phyloP scores from a whole-genome alignment of 371 early-diverging fungal genomes.

The Mortierella sp. region DNA sequence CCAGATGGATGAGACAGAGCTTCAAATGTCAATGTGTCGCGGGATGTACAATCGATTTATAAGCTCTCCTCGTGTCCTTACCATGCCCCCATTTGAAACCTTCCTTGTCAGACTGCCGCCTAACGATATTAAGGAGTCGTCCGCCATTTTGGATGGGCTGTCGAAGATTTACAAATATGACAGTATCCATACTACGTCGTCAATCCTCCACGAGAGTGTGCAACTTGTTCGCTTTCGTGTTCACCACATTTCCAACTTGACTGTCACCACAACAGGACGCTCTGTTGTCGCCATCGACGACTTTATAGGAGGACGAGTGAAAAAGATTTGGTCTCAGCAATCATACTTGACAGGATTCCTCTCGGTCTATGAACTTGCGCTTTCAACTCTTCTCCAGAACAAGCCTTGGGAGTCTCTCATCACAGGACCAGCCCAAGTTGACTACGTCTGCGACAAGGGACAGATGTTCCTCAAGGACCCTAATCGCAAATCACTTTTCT shows the following conservation, averaged over 20 bases:
- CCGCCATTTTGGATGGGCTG: slow-evolving; percentile 5
- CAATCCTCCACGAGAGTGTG: slow-evolving; percentile 33
- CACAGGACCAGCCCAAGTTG: slow-evolving; percentile 26
- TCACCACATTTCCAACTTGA: not conserved
- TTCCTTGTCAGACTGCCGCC: slow-evolving; percentile 13
- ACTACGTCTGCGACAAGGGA: slow-evolving; percentile 28
- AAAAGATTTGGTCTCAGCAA: slow-evolving; percentile 46
- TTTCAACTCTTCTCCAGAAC: slow-evolving; percentile 40
- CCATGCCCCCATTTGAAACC: slow-evolving; percentile 19
- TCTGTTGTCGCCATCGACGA: slow-evolving; percentile 25
- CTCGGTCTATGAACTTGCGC: slow-evolving; percentile 42
- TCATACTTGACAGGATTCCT: slow-evolving; percentile 48
- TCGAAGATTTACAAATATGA: slow-evolving; percentile 39
- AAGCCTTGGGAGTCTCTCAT: slow-evolving; percentile 33
- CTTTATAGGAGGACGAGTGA: slow-evolving; percentile 12
- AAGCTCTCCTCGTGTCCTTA: not conserved
- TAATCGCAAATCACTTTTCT: slow-evolving; percentile 20
- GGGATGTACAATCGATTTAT: slow-evolving; percentile 33
- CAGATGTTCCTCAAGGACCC: slow-evolving; percentile 10
- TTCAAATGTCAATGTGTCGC: slow-evolving; percentile 31
- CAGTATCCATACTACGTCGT: slow-evolving; percentile 37
- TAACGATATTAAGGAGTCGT: slow-evolving; percentile 26
- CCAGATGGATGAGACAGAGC: slow-evolving; percentile 20
- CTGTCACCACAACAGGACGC: slow-evolving; percentile 32
- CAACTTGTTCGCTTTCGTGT: not conserved